Conservation (phyloP, 495 filamentous ascomycete genomes). For the Penicillium paradoxum region DNA sequence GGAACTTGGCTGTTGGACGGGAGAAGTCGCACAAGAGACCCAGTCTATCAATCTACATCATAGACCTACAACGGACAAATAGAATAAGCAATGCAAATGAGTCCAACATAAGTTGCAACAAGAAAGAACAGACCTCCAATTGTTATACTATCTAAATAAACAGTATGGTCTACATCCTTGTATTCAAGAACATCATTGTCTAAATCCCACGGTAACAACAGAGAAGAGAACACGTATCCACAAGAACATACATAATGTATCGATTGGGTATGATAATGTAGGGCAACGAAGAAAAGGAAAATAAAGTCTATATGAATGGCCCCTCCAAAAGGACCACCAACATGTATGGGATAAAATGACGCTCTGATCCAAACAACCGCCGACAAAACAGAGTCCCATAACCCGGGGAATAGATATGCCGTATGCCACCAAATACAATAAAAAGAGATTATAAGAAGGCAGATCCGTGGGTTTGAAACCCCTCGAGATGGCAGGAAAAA, state of each 20-base stretch:
- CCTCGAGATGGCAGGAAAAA: conserved; percentile 14
- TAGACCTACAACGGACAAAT: no score
- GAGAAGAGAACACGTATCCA: not conserved
- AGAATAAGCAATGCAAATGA: no score
- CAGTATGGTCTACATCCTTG: not conserved
- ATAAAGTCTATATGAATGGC: conserved; percentile 20
- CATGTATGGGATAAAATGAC: conserved; percentile 1
- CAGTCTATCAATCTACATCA: no score
- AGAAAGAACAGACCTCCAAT: not conserved
- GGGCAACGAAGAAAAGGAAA: conserved; percentile 1
- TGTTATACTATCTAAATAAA: not conserved
- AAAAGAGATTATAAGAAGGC: conserved; percentile 4
- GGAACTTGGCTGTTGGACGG: no score
- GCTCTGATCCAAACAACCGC: not conserved
- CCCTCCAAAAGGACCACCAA: conserved; percentile 5
- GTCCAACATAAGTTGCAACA: not conserved
- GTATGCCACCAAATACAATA: conserved; percentile 3
- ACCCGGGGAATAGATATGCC: conserved; percentile 2
- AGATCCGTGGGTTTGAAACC: not conserved
- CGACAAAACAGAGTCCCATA: not conserved
- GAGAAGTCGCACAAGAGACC: no score
- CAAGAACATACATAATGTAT: not conserved
- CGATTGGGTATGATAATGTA: not conserved
- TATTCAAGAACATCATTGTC: not conserved
- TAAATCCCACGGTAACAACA: not conserved